These are phyloP conservation scores for Angomonas ambiguus DNA, from an alignment of 208 protist species.

Conservation along the genomic window DNA sequence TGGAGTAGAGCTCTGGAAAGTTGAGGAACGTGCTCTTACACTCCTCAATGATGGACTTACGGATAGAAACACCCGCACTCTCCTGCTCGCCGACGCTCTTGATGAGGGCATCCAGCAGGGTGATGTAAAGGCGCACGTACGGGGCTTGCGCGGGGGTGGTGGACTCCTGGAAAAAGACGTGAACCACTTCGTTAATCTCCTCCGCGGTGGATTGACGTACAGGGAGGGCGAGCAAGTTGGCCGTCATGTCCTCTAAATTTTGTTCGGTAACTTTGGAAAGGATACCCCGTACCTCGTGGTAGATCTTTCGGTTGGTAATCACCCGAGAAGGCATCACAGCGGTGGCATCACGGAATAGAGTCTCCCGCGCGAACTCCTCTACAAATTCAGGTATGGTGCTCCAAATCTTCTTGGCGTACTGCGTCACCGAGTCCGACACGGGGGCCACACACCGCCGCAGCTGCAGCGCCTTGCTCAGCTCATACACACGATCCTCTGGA, in stretches of 20 bases:
- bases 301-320: constrained; percentile 65
- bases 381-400: constrained; percentile 75
- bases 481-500: constrained; percentile 68
- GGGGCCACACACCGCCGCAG: constrained; percentile 32
- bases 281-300: constrained; percentile 86
- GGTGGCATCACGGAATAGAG: constrained; percentile 57
- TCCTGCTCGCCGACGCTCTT: constrained; percentile 60
- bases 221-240: constrained; percentile 64
- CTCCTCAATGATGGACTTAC: constrained; percentile 62
- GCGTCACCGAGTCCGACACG: constrained; percentile 36
- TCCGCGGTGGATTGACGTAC: constrained; percentile 82
- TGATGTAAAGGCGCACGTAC: constrained; percentile 76
- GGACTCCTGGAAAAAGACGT: constrained; percentile 84
- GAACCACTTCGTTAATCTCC: constrained; percentile 81
- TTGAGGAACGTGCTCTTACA: constrained; percentile 71
- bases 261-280: constrained; percentile 68
- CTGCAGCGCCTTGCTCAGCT: constrained; percentile 43
- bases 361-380: constrained; percentile 63
- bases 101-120: constrained; percentile 73
- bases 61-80: constrained; percentile 59
- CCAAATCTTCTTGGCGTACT: constrained; percentile 61
- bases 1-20: constrained; percentile 17
- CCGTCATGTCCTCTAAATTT: constrained; percentile 71
- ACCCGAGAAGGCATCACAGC: constrained; percentile 59
- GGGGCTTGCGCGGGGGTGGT: constrained; percentile 70